Base-by-base conservation (phyloP, 306 rosid genomes). In the Quercus wislizeni region DNA sequence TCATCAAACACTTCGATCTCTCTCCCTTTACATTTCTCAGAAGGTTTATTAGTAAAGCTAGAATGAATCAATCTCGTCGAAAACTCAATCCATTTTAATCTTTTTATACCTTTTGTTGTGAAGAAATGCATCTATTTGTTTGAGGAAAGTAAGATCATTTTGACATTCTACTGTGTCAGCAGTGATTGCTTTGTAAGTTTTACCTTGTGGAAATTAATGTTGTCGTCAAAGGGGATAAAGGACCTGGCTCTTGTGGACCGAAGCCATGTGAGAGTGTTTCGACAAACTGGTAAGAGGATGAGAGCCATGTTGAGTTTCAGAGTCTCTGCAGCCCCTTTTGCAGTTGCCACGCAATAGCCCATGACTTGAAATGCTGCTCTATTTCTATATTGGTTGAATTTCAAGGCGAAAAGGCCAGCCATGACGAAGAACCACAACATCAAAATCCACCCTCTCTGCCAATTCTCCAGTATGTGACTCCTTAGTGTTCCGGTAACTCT, bases 311-410 rank as follows among this genome's bases (percentile, higher is more conserved):
- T 95, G 82, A 92, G 85, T 82, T 95, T 95, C 10, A 95, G 87
- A 63, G 99, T 93, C 87, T 95, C 99, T 0, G 93, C 99, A 4
- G 98, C 98, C 25, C 98, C 99, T 86, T 95, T 95, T 62, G 99
- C 99, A 1, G 87, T 78, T 0, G 99, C 88, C 83, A 95, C 79
- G 80, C 99, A 95, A 69, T 91, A 91, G 4, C 87, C 78, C 89
- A 90, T 89, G 65, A 89, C 94, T 33, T 83, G 77, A 77, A 89
- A 92, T 43, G 90, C 85, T 69, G 89, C 82, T 76, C 33, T 89
- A 73, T 90, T 81, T 82, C 71, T 87, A 76, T 95, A 95, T 35
- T 91, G 96, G 76, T 75, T 82, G 88, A 92, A 86, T 88, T 95
- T 95, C 99, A 97, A 95, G 25, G 56, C 20, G 80, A 92, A 92